Percentiles rank a stretch among this genome's conserved stretches.
phyloP scores from a whole-genome alignment of 202 grass and related monocot species.

The Brachypodium distachyon region DNA sequence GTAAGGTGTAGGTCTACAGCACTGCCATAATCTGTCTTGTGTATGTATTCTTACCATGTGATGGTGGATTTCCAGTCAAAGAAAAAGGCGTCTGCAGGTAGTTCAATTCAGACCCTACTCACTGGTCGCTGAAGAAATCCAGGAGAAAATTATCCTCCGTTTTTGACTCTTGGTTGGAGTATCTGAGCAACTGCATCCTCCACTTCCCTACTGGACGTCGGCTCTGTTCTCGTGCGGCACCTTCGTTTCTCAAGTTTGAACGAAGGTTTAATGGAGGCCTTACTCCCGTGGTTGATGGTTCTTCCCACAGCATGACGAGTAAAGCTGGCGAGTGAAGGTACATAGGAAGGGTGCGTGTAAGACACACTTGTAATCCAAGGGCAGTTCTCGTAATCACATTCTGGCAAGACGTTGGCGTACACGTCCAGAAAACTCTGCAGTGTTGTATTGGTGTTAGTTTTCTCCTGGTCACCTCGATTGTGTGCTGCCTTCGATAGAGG shows the following conservation, averaged over 20 bases:
- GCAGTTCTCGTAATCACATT: neutral
- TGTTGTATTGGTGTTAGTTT: neutral
- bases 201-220: neutral
- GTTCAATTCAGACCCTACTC: slow-evolving; percentile 72
- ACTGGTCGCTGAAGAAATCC: slow-evolving; percentile 37
- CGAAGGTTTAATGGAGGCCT: neutral
- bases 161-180: neutral
- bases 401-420: neutral
- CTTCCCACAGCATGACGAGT: neutral
- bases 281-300: neutral
- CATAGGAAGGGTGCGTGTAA: neutral
- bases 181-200: neutral
- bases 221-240: neutral
- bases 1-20: slow-evolving; percentile 1
- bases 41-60: neutral
- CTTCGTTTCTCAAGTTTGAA: neutral
- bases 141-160: neutral
- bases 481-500: too few species aligned
- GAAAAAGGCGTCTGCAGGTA: slow-evolving; percentile 56
- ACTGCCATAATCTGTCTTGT: neutral
- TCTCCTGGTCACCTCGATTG: neutral
- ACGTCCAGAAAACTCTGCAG: neutral
- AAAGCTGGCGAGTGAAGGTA: neutral
- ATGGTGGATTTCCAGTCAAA: slow-evolving; percentile 45
- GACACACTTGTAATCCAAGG: neutral